These are phyloP conservation scores for Lentinula aciculospora DNA, from an alignment of 768 basidiomycete species.

Conservation along the genomic window DNA sequence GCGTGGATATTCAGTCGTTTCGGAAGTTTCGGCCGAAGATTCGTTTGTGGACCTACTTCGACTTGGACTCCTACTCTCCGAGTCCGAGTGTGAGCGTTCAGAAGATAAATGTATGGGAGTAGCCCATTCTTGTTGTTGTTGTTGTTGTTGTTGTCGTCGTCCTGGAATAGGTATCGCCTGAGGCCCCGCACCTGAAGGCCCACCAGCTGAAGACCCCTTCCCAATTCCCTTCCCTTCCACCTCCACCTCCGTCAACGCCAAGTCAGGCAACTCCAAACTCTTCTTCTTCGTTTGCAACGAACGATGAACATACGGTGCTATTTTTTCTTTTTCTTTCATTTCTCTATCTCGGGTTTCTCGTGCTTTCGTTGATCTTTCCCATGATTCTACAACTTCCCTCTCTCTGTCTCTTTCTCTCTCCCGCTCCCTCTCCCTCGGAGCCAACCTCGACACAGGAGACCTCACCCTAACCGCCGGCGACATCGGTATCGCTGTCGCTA, in stretches of 20 bases:
- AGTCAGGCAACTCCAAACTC: constrained; percentile 2
- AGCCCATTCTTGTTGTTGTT: too few species aligned
- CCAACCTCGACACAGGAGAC: background rate
- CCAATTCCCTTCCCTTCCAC: background rate
- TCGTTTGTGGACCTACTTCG: background rate
- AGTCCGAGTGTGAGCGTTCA: too few species aligned
- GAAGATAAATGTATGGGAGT: too few species aligned
- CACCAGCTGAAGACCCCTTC: background rate
- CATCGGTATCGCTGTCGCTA: background rate
- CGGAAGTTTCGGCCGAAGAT: too few species aligned
- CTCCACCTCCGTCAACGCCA: background rate
- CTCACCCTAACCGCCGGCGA: background rate
- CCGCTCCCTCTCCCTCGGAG: background rate
- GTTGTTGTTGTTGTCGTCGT: too few species aligned
- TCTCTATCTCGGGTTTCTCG: background rate
- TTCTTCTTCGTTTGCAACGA: constrained; percentile 3
- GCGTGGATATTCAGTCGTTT: background rate
- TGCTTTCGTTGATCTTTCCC: background rate
- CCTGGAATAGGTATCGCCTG: too few species aligned
- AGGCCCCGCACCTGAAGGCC: too few species aligned
- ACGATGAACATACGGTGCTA: background rate
- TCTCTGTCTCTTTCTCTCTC: too few species aligned
- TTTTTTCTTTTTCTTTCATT: background rate
- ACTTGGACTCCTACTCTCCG: too few species aligned
- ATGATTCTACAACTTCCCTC: background rate